Conservation (phyloP, 192 early-diverging fungal species). For the Rhizoclosmatium globosum region DNA sequence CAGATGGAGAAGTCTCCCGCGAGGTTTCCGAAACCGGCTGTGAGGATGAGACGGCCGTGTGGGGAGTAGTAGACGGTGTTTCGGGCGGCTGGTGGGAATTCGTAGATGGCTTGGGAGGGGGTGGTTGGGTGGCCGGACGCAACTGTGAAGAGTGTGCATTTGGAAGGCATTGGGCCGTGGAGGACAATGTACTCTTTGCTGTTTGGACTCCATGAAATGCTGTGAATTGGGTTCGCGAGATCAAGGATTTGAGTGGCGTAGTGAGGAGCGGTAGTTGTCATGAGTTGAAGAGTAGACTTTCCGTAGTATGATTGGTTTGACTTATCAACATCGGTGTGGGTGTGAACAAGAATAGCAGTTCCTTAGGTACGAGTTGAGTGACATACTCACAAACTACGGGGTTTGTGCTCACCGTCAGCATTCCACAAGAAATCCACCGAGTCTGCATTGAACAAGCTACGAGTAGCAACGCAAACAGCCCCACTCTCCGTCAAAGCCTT, state of each 20-base stretch:
- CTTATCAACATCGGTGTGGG: slow-evolving; percentile 95
- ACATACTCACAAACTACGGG: background rate
- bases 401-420: slow-evolving; percentile 43
- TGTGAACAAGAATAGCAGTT: slow-evolving; percentile 87
- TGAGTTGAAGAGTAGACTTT: slow-evolving; percentile 91
- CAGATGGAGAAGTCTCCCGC: slow-evolving; percentile 92
- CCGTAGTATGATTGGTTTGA: slow-evolving; percentile 97
- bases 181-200: slow-evolving; percentile 98
- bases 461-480: slow-evolving; percentile 65
- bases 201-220: slow-evolving; percentile 93
- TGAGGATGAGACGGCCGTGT: slow-evolving; percentile 85
- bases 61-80: slow-evolving; percentile 91
- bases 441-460: slow-evolving; percentile 93
- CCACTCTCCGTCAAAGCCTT: slow-evolving; percentile 72
- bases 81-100: slow-evolving; percentile 87
- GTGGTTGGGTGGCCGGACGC: slow-evolving; percentile 63
- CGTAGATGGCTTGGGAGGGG: slow-evolving; percentile 62
- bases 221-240: slow-evolving; percentile 90
- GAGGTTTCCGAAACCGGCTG: slow-evolving; percentile 97
- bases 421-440: slow-evolving; percentile 95
- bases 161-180: slow-evolving; percentile 93
- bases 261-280: slow-evolving; percentile 84
- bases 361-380: slow-evolving; percentile 7
- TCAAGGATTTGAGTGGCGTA: slow-evolving; percentile 91
- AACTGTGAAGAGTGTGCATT: slow-evolving; percentile 93